These are phyloP conservation scores for Aspergillus tubingensis DNA, from an alignment of 2,329 filamentous ascomycete species.

Conservation along the genomic window DNA sequence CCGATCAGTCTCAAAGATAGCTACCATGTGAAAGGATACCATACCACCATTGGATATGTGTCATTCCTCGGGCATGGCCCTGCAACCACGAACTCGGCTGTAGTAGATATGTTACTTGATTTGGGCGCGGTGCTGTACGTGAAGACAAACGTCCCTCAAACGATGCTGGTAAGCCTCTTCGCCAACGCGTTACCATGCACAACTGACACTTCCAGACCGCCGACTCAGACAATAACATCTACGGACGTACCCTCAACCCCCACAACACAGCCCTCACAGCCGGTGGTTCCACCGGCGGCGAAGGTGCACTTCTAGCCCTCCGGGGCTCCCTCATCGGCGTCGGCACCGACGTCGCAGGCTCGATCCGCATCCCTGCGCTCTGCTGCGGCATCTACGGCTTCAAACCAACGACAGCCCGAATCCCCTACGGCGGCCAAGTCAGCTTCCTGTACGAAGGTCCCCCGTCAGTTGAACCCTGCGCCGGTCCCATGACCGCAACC, in stretches of 20 bases:
- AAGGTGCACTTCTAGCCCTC: conserved; percentile 36
- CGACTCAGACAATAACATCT: conserved; percentile 27
- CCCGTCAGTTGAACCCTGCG: conserved; percentile 14
- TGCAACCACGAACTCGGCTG: conserved; percentile 14
- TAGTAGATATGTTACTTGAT: conserved; percentile 22
- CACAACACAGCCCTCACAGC: conserved; percentile 20
- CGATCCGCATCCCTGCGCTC: conserved; percentile 36
- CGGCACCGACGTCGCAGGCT: conserved; percentile 38
- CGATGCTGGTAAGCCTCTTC: conserved; percentile 25
- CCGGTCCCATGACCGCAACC: conserved; percentile 16
- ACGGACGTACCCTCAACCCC: conserved; percentile 27
- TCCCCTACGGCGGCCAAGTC: conserved; percentile 29
- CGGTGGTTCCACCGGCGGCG: conserved; percentile 31
- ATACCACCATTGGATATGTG: conserved; percentile 25
- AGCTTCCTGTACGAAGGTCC: conserved; percentile 9
- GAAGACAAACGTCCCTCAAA: conserved; percentile 34
- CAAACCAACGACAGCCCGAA: conserved; percentile 31
- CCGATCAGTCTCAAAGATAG: conserved; percentile 42
- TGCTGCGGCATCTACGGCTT: conserved; percentile 36
- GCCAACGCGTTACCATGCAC: not conserved
- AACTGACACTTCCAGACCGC: not conserved
- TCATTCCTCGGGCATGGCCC: conserved; percentile 20
- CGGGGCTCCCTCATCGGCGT: conserved; percentile 34
- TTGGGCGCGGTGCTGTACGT: conserved; percentile 29
- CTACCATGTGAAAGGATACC: conserved; percentile 25